These are phyloP conservation scores for Entomortierella parvispora DNA, from an alignment of 192 early-diverging fungal species.

Conservation along the genomic window DNA sequence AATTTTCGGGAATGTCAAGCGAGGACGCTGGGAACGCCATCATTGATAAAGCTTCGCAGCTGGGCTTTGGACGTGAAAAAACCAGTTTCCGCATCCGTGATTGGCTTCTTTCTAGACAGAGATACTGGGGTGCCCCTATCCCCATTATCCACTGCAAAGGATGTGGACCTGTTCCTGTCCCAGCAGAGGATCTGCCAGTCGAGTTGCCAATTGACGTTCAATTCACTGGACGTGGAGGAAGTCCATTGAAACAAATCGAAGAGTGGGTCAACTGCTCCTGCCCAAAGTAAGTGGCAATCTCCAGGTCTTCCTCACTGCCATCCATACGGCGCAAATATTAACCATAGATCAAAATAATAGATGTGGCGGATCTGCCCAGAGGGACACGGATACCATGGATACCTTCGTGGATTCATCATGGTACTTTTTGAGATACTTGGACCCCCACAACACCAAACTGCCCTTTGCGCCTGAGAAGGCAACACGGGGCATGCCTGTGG, in stretches of 20 bases:
- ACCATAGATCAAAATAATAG: no score
- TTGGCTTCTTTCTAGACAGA: conserved; percentile 95
- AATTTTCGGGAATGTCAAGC: conserved; percentile 69
- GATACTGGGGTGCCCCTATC: conserved; percentile 97
- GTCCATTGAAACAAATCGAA: conserved; percentile 68
- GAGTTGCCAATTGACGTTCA: conserved; percentile 67
- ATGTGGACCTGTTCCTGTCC: conserved; percentile 89
- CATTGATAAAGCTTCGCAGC: conserved; percentile 54
- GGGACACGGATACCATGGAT: conserved; percentile 96
- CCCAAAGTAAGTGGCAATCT: conserved; percentile 67
- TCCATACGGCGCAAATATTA: no score
- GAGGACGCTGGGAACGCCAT: conserved; percentile 66
- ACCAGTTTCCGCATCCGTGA: conserved; percentile 86
- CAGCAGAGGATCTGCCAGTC: conserved; percentile 81
- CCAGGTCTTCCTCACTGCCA: no score
- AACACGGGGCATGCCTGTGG: conserved; percentile 78
- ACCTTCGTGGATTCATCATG: conserved; percentile 98
- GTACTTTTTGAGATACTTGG: conserved; percentile 92
- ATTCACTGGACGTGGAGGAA: conserved; percentile 74
- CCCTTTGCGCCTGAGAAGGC: conserved; percentile 65
- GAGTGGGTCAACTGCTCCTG: conserved; percentile 83
- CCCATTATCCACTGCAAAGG: conserved; percentile 88
- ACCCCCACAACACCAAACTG: conserved; percentile 71
- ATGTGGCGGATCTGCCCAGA: conserved; percentile 74
- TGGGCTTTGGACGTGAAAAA: conserved; percentile 59